A percentile compares a stretch with the other conserved stretches of the same genome.
These are phyloP conservation scores for Stenogyne calaminthoides DNA, from an alignment of 305 asterid species.

Conservation along the genomic window DNA sequence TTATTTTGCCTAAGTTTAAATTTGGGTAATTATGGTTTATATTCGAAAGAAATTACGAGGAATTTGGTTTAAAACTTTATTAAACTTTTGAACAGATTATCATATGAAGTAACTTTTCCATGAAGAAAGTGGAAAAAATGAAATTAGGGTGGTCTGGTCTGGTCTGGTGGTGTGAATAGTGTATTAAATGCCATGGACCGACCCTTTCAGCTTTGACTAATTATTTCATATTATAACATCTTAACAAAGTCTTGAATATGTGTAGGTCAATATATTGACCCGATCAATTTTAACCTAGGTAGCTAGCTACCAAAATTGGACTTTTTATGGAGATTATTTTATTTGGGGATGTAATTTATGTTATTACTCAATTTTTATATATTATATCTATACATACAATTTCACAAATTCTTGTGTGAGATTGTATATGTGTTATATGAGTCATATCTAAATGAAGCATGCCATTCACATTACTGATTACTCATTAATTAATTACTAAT, in stretches of 20 bases:
- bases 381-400: neutral
- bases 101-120: conserved; percentile 11
- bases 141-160: neutral
- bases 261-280: conserved; percentile 37
- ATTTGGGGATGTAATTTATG: neutral
- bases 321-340: neutral
- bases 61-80: conserved; percentile 11
- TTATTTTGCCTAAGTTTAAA: neutral
- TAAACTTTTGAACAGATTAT: neutral
- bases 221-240: neutral
- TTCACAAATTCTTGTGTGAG: neutral
- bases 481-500: no score
- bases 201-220: conserved; percentile 18
- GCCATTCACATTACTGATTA: no score
- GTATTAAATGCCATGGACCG: conserved; percentile 17
- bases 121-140: conserved; percentile 12
- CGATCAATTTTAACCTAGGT: neutral
- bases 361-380: neutral
- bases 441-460: neutral
- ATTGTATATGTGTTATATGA: neutral
- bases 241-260: conserved; percentile 17
- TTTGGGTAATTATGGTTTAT: neutral
- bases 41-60: conserved; percentile 29
- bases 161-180: conserved; percentile 14
- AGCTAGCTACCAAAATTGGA: conserved; percentile 10